These are phyloP conservation scores for Claviceps fusiformis DNA, from an alignment of 2,329 filamentous ascomycete genomes.

Conservation along the genomic window DNA sequence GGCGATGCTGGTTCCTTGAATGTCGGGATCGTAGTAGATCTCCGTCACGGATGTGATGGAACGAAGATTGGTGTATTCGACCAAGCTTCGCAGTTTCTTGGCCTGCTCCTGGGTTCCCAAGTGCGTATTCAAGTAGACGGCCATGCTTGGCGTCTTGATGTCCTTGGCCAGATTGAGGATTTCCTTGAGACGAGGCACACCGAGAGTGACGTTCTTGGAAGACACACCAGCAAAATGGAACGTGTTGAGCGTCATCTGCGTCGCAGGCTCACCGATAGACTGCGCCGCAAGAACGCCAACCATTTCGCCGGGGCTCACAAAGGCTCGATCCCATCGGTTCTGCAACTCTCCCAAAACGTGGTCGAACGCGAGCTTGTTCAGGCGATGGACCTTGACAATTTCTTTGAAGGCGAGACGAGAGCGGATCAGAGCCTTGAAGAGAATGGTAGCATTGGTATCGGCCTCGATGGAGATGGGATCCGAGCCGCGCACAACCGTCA, in stretches of 20 bases:
- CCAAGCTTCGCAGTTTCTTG: constrained; percentile 72
- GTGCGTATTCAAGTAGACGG: constrained; percentile 62
- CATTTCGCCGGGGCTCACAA: constrained; percentile 93
- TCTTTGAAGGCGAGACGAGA: constrained; percentile 88
- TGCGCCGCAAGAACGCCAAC: constrained; percentile 94
- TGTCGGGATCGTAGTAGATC: constrained; percentile 93
- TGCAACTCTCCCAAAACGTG: constrained; percentile 86
- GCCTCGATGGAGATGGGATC: constrained; percentile 77
- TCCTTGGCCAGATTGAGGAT: constrained; percentile 96
- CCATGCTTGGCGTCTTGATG: constrained; percentile 98
- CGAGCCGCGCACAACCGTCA: constrained; percentile 74
- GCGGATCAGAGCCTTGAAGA: constrained; percentile 85
- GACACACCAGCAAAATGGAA: constrained; percentile 99
- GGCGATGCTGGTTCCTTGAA: constrained; percentile 71
- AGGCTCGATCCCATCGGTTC: constrained; percentile 71
- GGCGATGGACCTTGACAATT: constrained; percentile 68
- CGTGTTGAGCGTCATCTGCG: constrained; percentile 98
- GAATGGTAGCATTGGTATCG: constrained; percentile 71
- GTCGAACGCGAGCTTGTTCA: constrained; percentile 86
- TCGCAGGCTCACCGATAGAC: constrained; percentile 96
- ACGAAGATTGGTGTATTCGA: constrained; percentile 88
- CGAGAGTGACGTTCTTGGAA: constrained; percentile 97
- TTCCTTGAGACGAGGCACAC: constrained; percentile 98
- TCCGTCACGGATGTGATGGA: constrained; percentile 87
- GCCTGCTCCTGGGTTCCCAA: constrained; percentile 62